Conservation (phyloP, 2,329 filamentous ascomycete species). For the Rhynchosporium graminicola region DNA sequence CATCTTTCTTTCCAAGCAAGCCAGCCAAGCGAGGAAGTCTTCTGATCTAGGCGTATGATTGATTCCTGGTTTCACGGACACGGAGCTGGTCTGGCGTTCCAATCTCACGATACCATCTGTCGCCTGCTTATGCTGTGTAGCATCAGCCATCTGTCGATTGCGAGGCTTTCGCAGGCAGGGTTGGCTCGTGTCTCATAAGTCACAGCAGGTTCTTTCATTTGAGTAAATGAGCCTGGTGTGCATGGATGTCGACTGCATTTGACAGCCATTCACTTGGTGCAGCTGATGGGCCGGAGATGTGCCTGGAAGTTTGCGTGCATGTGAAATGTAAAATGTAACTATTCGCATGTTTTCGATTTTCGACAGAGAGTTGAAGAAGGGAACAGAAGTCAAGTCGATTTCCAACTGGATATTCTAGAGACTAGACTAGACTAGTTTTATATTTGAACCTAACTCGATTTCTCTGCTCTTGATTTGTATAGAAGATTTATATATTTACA, state of each 20-base stretch:
- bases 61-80: not conserved
- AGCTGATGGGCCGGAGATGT: not conserved
- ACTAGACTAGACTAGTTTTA: not conserved
- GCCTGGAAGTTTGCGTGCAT: not conserved
- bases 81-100: not conserved
- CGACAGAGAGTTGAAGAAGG: too few species aligned
- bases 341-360: too few species aligned
- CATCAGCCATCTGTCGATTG: not conserved
- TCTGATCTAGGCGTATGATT: conserved; percentile 6
- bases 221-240: not conserved
- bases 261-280: not conserved
- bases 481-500: too few species aligned
- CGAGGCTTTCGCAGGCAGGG: not conserved
- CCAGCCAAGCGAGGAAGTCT: not conserved
- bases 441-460: too few species aligned
- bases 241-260: not conserved
- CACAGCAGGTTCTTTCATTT: not conserved
- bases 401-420: not conserved
- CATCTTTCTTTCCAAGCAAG: not conserved
- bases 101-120: conserved; percentile 7
- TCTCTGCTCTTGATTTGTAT: too few species aligned
- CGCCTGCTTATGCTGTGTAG: not conserved
- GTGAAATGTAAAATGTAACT: not conserved
- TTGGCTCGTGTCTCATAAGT: conserved; percentile 1
- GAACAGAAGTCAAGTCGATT: too few species aligned